These are phyloP conservation scores for Vachellia pachyceras DNA, from an alignment of 306 rosid species.

Conservation along the genomic window DNA sequence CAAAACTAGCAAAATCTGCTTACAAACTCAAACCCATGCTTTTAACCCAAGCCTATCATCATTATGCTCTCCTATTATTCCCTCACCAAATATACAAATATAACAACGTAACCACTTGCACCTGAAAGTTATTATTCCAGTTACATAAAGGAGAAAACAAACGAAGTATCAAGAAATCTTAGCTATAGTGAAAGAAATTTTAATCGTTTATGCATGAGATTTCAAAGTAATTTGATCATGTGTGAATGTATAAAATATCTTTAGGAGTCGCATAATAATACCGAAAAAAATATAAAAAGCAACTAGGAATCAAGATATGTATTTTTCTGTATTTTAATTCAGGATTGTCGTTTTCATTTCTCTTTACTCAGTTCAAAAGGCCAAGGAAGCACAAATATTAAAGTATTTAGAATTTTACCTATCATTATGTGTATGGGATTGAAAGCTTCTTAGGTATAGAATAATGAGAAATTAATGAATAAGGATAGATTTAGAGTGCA, in stretches of 20 bases:
- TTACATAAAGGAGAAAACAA: neutral
- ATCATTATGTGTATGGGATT: neutral
- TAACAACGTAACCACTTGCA: neutral
- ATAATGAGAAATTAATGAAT: neutral
- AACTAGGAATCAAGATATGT: neutral
- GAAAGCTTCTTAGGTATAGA: neutral
- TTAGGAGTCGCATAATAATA: no score
- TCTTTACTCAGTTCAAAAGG: neutral
- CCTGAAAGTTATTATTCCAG: neutral
- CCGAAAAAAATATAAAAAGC: no score
- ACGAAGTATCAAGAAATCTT: neutral
- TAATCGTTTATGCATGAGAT: no score
- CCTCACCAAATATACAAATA: neutral
- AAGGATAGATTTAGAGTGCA: neutral
- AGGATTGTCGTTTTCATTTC: neutral
- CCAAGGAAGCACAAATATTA: slow-evolving; percentile 8
- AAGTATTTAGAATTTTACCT: slow-evolving; percentile 22
- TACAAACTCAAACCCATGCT: slow-evolving; percentile 16
- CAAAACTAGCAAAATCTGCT: slow-evolving; percentile 28
- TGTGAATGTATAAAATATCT: no score
- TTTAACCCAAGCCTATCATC: slow-evolving; percentile 33
- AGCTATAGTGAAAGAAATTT: no score
- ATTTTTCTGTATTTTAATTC: neutral
- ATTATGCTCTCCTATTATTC: slow-evolving; percentile 33
- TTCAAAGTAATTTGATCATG: no score